phyloP scores from a whole-genome alignment of 1,284 basidiomycete genomes.

The Naganishia albida region DNA sequence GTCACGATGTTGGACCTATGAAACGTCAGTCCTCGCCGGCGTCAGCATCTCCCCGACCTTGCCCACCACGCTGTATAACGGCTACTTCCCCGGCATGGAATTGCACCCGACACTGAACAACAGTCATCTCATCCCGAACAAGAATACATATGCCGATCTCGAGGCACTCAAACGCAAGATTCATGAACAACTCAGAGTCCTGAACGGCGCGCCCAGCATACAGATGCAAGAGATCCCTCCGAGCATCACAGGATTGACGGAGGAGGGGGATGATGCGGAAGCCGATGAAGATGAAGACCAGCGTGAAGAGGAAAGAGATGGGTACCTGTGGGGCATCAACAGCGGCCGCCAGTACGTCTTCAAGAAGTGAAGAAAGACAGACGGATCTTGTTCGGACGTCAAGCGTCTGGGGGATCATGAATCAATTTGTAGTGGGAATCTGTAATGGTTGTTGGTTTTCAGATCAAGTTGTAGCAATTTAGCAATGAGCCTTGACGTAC shows the following conservation, averaged over 20 bases:
- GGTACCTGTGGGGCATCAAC: slow-evolving; percentile 14
- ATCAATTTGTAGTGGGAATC: not conserved
- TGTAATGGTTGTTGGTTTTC: not conserved
- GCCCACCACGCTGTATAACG: slow-evolving; percentile 85
- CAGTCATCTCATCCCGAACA: slow-evolving; percentile 75
- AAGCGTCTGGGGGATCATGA: not conserved
- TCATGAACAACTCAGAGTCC: slow-evolving; percentile 85
- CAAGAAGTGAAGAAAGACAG: slow-evolving; percentile 4
- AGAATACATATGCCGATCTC: slow-evolving; percentile 77
- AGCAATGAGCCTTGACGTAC: no score
- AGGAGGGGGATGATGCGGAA: slow-evolving; percentile 69
- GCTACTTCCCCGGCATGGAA: slow-evolving; percentile 88
- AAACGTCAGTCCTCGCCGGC: slow-evolving; percentile 90
- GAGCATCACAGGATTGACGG: slow-evolving; percentile 76
- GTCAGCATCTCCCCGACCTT: slow-evolving; percentile 80
- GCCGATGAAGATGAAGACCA: slow-evolving; percentile 70
- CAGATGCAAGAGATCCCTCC: slow-evolving; percentile 96
- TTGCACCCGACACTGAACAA: slow-evolving; percentile 89
- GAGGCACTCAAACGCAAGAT: slow-evolving; percentile 84
- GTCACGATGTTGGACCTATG: slow-evolving; percentile 97
- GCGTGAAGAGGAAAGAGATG: slow-evolving; percentile 22
- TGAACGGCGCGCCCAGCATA: slow-evolving; percentile 93
- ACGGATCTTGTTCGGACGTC: not conserved
- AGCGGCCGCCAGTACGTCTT: slow-evolving; percentile 6
- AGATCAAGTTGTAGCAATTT: no score